These are phyloP conservation scores for Corymbia calophylla DNA, from an alignment of 441 rosid species.

Conservation along the genomic window DNA sequence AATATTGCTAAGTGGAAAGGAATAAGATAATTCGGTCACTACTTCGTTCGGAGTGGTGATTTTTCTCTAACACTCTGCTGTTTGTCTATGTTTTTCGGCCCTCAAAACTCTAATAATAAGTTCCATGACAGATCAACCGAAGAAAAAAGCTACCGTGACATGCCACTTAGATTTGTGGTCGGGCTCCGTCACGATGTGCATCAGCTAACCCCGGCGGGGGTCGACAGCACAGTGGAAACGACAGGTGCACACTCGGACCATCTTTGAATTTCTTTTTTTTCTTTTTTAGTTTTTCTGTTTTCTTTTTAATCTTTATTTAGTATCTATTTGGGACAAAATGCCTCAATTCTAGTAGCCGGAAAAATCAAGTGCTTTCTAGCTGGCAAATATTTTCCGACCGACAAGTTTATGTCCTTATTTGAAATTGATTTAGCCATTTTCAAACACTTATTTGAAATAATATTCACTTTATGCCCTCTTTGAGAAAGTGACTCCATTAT, in stretches of 20 bases:
- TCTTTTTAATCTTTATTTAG: accelerated
- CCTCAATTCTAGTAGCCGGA: accelerated
- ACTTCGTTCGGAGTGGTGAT: background rate
- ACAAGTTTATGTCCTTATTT: too few species aligned
- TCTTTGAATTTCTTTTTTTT: background rate
- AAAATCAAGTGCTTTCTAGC: background rate
- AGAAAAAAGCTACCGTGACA: too few species aligned
- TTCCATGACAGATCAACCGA: too few species aligned
- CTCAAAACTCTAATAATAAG: too few species aligned
- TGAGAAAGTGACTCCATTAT: too few species aligned
- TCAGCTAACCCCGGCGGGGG: accelerated
- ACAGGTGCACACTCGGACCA: accelerated
- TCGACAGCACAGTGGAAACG: accelerated
- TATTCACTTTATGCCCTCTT: too few species aligned
- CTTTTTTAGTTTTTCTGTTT: accelerated
- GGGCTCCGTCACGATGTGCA: background rate
- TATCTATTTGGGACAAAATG: background rate
- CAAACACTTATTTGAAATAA: accelerated
- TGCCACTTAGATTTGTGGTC: background rate
- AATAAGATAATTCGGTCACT: background rate
- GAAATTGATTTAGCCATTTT: too few species aligned
- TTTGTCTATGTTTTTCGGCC: too few species aligned
- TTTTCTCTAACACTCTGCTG: background rate
- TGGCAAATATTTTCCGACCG: accelerated
- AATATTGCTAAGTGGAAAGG: background rate